Conservation (phyloP, 768 basidiomycete genomes). For the Hygrophoropsis aurantiaca region DNA sequence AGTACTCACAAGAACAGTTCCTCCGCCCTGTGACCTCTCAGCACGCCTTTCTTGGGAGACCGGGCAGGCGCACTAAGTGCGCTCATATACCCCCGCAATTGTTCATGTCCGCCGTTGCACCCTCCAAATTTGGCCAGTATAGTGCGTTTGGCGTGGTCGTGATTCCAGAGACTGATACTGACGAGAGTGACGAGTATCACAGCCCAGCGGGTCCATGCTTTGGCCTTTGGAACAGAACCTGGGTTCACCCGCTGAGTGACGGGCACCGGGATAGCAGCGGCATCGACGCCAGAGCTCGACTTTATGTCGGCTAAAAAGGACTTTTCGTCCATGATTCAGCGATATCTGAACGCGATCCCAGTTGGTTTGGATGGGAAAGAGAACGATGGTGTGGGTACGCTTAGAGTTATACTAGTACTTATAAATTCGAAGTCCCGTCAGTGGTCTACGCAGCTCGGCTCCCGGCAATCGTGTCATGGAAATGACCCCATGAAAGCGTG, state of each 20-base stretch:
- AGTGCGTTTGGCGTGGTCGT: background rate
- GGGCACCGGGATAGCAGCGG: slow-evolving; percentile 18
- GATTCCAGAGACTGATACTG: slow-evolving; percentile 15
- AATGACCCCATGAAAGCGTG: no score
- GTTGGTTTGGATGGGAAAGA: no score
- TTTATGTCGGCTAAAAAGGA: slow-evolving; percentile 5
- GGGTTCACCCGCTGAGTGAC: slow-evolving; percentile 7
- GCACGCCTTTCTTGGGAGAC: slow-evolving; percentile 12
- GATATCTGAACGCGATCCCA: no score
- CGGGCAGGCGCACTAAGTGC: slow-evolving; percentile 15
- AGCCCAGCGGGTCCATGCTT: slow-evolving; percentile 12
- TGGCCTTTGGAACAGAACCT: slow-evolving; percentile 8
- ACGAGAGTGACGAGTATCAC: slow-evolving; percentile 6
- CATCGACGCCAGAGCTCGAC: background rate
- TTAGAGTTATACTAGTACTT: no score
- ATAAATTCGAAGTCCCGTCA: no score
- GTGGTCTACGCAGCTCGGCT: no score
- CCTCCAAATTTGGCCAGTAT: no score
- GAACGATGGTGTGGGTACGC: no score
- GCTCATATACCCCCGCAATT: slow-evolving; percentile 12
- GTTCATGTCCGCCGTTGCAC: slow-evolving; percentile 8
- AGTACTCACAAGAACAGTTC: slow-evolving; percentile 43
- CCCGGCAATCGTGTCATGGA: no score
- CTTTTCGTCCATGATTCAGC: slow-evolving; percentile 25
- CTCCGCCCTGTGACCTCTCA: slow-evolving; percentile 40